Evolutionary conservation across 1,284 basidiomycete genomes (phyloP), one percentile per base, ranked within the genome.

Genomic region (Ustilago shanxiensis): DNA sequence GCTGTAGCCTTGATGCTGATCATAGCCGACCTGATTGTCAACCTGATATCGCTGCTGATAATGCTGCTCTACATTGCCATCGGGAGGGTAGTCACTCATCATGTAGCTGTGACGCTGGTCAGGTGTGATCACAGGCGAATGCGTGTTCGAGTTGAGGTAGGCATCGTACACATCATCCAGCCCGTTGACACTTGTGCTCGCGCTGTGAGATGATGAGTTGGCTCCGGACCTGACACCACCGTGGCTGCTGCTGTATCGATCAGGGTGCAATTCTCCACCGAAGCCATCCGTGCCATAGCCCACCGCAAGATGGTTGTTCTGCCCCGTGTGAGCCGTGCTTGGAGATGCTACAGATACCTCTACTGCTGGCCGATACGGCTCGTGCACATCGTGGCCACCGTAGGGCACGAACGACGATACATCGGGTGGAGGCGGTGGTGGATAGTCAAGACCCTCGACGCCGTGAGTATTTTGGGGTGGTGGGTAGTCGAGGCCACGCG

Each of bases 111-210:
- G 70, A 6, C 74, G 66, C 39, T 63, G 66, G 20, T 73, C 70
- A 9, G 66, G 51, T 9, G 59, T 70, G 45, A 73, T 57, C 5
- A 50, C 60, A 1, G 70, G 66, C 24, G 74, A 72, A 26, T 70
- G 71, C 13, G 24, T 53, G 35, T 37, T 44, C 41, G 71, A 71
- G 35, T 69, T 62, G 53, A 74, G 58, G 55, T 78, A 78, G 14
- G 75, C 75, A 52, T 73, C 75, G 55, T 78, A 78, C 10, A 78
- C 59, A 35, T 78, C 75, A n/a, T 78, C 75, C 44, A 70, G 49
- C 7, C 63, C 67, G 8, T 49, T 44, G 0, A 57, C 56, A 60
- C 70, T 69, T 14, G 65, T 60, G 47, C 37, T 56, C 1, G 66
- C 55, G 31, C 68, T 72, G 33, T 63, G 65, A 5, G 50, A 33